A percentile compares a stretch with the other conserved stretches of the same genome.
These are phyloP conservation scores for Pseudozyma thailandica DNA, from an alignment of 1,284 basidiomycete genomes.

Conservation along the genomic window DNA sequence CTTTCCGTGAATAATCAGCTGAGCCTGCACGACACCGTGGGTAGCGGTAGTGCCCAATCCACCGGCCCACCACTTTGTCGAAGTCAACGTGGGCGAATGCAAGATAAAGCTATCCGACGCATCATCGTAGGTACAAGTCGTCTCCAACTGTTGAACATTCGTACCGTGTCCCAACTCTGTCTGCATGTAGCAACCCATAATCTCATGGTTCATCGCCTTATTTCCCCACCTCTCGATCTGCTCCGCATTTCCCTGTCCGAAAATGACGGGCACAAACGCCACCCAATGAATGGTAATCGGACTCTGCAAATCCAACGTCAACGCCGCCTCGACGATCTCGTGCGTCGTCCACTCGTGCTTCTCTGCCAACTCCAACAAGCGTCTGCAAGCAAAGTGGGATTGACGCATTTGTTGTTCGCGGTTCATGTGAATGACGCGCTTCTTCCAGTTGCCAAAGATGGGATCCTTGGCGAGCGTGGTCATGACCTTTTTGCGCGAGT, in stretches of 20 bases:
- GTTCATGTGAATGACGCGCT: constrained; percentile 61
- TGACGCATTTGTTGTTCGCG: constrained; percentile 61
- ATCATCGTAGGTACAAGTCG: constrained; percentile 79
- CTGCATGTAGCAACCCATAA: constrained; percentile 66
- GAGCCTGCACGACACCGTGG: constrained; percentile 81
- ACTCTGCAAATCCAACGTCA: constrained; percentile 56
- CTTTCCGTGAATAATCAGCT: constrained; percentile 77
- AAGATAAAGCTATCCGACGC: constrained; percentile 79
- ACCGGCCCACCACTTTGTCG: constrained; percentile 84
- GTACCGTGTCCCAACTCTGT: constrained; percentile 76
- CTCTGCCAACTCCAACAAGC: constrained; percentile 57
- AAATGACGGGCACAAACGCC: constrained; percentile 64
- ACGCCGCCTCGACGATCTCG: constrained; percentile 58
- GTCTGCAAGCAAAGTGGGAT: constrained; percentile 58
- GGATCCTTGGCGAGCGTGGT: constrained; percentile 47
- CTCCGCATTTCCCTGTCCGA: constrained; percentile 55
- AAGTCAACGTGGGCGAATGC: constrained; percentile 79
- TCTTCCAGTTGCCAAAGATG: constrained; percentile 63
- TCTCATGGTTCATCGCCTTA: constrained; percentile 63
- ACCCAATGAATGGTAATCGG: constrained; percentile 63
- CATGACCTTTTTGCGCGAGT: constrained; percentile 53
- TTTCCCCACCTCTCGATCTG: constrained; percentile 62
- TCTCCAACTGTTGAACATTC: constrained; percentile 73
- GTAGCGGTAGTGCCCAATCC: constrained; percentile 78
- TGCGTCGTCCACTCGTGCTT: constrained; percentile 60